These are phyloP conservation scores for Ceratocystis colombiana DNA, from an alignment of 2,329 filamentous ascomycete species.

Conservation along the genomic window DNA sequence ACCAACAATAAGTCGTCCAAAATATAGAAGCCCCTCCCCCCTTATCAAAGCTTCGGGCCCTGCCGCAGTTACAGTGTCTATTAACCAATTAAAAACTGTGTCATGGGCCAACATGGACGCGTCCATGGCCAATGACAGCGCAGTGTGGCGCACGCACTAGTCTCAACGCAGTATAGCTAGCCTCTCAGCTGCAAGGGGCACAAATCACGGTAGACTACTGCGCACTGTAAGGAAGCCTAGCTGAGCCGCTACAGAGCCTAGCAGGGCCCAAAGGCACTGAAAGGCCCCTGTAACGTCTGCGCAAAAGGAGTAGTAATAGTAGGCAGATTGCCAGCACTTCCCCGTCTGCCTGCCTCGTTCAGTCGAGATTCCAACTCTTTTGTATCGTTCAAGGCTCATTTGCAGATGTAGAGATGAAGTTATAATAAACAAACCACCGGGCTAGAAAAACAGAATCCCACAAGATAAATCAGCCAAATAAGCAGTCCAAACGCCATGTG, in stretches of 20 bases:
- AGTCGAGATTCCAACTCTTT: background rate
- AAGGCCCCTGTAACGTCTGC: background rate
- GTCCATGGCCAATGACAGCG: background rate
- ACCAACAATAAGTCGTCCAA: background rate
- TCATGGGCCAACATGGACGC: background rate
- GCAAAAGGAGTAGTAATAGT: background rate
- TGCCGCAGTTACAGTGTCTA: background rate
- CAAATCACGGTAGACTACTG: background rate
- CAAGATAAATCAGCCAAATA: background rate
- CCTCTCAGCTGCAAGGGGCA: conserved; percentile 9
- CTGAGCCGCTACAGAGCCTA: background rate
- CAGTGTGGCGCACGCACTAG: background rate
- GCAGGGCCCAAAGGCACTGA: background rate
- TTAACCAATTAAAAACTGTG: background rate
- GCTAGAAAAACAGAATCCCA: background rate
- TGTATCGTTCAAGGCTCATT: background rate
- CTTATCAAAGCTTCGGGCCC: background rate
- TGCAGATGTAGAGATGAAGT: background rate
- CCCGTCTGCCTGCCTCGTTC: background rate
- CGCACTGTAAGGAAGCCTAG: conserved; percentile 2
- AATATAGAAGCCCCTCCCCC: background rate
- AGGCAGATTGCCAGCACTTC: background rate
- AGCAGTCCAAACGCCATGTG: conserved; percentile 4
- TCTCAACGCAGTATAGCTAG: background rate
- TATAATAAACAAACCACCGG: background rate